Percentiles rank a stretch among this genome's conserved stretches.
These are phyloP conservation scores for Lizonia empirigonia DNA, from an alignment of 2,329 filamentous ascomycete species.

Conservation along the genomic window DNA sequence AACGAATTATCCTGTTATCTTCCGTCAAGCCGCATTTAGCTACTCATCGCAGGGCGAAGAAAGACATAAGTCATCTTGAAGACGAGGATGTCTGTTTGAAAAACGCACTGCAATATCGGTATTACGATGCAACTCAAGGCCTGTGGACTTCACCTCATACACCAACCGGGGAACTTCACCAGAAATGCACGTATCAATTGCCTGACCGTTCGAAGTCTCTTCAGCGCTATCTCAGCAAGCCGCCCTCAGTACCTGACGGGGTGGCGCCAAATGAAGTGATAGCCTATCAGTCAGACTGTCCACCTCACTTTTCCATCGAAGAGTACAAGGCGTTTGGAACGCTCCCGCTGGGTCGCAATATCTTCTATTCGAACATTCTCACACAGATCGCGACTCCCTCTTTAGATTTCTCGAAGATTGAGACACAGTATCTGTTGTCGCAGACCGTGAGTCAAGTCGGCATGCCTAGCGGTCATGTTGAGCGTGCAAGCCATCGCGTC, in stretches of 20 bases:
- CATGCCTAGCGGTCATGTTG: conserved; percentile 23
- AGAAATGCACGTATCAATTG: conserved; percentile 52
- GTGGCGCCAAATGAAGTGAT: conserved; percentile 59
- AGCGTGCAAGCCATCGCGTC: conserved; percentile 47
- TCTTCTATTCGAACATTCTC: conserved; percentile 65
- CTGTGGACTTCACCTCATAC: conserved; percentile 22
- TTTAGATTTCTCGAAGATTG: conserved; percentile 58
- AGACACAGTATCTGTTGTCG: conserved; percentile 55
- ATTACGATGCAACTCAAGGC: conserved; percentile 30
- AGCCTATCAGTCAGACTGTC: conserved; percentile 48
- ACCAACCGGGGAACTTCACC: conserved; percentile 22
- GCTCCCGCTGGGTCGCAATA: conserved; percentile 54
- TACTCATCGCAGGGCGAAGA: conserved; percentile 44
- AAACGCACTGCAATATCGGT: conserved; percentile 53
- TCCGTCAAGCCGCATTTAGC: conserved; percentile 43
- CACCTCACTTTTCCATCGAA: conserved; percentile 54
- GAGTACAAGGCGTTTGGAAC: conserved; percentile 61
- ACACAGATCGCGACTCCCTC: conserved; percentile 55
- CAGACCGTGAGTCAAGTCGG: conserved; percentile 60
- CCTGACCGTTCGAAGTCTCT: conserved; percentile 41
- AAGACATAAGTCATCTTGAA: conserved; percentile 28
- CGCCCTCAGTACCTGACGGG: conserved; percentile 32
- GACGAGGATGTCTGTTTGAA: conserved; percentile 52
- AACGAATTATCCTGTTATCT: conserved; percentile 46
- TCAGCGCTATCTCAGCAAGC: conserved; percentile 51